Evolutionary conservation across 805 yeast genomes (phyloP).

Genomic region (Saccharomycopsis sp.): DNA sequence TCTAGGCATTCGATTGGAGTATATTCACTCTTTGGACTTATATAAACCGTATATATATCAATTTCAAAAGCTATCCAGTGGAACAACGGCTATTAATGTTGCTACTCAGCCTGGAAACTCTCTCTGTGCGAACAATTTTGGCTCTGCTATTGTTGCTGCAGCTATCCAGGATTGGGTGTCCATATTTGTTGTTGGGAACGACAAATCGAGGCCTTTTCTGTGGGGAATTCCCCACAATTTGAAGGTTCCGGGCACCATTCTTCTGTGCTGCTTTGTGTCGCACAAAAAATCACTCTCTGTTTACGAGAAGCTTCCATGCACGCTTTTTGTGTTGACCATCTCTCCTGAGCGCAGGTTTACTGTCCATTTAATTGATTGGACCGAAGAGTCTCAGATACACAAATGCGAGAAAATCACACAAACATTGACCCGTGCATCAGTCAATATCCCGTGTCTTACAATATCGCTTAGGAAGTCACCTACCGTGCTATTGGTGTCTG

Average conservation of each 20-base stretch:
- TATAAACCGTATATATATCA: neutral
- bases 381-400: neutral
- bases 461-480: slow-evolving; percentile 3
- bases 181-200: neutral
- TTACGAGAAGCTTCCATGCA: neutral
- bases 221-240: neutral
- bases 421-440: neutral
- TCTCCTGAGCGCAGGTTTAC: neutral
- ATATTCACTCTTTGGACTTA: neutral
- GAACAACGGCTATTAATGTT: neutral
- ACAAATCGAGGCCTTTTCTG: neutral
- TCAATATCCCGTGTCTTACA: slow-evolving; percentile 6
- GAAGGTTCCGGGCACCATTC: neutral
- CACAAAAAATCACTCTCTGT: neutral
- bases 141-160: neutral
- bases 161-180: neutral
- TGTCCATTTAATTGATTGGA: neutral
- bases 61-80: neutral
- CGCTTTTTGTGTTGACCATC: neutral
- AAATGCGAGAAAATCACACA: neutral
- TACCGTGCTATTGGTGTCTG: slow-evolving; percentile 4
- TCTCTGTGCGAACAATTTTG: neutral
- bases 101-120: neutral
- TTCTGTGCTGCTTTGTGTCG: neutral
- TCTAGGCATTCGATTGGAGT: neutral